Evolutionary conservation across 1,139 yeast genomes (phyloP).

Genomic region (Sugiyamaella sp.): DNA sequence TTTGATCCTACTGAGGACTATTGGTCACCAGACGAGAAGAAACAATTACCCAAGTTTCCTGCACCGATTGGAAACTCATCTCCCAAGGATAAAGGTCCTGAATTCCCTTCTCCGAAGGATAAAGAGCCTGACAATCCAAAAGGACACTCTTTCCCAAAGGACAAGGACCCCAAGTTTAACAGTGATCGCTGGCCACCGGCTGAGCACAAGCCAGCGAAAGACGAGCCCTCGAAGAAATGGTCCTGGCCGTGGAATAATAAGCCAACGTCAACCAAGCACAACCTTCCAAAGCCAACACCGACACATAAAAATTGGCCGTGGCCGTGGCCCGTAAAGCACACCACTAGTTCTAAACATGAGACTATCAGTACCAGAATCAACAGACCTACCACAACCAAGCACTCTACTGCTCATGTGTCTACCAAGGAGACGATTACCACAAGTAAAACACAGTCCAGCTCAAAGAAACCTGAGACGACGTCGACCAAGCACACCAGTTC

Average conservation of each 20-base stretch:
- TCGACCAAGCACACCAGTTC: not conserved
- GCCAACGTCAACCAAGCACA: not conserved
- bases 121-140: not conserved
- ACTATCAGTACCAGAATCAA: not conserved
- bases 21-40: no score
- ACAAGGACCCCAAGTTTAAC: not conserved
- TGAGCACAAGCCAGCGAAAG: not conserved
- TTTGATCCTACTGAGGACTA: not conserved
- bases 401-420: not conserved
- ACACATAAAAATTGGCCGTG: not conserved
- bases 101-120: not conserved
- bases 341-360: not conserved
- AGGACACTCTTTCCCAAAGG: not conserved
- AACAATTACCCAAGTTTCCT: no score
- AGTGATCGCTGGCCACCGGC: not conserved
- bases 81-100: no score
- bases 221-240: not conserved
- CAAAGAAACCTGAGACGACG: not conserved
- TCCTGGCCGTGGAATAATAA: not conserved
- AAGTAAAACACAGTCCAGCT: not conserved
- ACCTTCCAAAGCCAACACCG: not conserved
- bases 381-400: not conserved
- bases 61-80: not conserved
- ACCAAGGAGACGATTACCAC: not conserved
- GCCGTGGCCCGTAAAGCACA: not conserved